These are phyloP conservation scores for Corylus avellana DNA, from an alignment of 306 rosid genomes.

Conservation along the genomic window DNA sequence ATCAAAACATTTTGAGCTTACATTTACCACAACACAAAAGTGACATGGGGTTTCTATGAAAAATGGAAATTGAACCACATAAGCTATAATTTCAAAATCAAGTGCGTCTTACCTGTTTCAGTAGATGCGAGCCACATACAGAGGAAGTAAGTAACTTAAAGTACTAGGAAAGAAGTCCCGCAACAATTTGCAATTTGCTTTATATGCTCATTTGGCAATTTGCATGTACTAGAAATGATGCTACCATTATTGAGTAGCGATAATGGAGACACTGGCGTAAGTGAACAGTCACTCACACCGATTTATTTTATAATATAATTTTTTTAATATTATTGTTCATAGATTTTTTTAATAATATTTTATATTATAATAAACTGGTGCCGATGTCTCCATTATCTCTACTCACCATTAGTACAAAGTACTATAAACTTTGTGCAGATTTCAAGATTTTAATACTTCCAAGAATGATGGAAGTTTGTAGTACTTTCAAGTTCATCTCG, in stretches of 20 bases:
- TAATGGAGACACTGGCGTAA: too few relatives aligned
- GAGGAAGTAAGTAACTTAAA: neutral
- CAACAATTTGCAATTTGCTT: neutral
- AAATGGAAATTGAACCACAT: neutral
- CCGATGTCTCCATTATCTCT: too few relatives aligned
- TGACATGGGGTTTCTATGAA: neutral
- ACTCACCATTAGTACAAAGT: neutral
- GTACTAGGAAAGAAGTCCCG: neutral
- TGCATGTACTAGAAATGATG: neutral
- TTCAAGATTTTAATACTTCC: neutral
- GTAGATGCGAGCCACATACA: conserved; percentile 36
- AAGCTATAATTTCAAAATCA: neutral
- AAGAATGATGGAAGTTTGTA: neutral
- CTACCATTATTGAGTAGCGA: neutral
- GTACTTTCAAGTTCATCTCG: neutral
- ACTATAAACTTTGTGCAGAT: neutral
- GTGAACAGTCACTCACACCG: too few relatives aligned
- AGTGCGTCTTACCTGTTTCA: conserved; percentile 39
- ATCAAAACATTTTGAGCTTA: neutral
- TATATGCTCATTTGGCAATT: neutral
- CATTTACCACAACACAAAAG: neutral
- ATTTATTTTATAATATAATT: too few relatives aligned
- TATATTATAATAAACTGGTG: too few relatives aligned
- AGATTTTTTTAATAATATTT: too few relatives aligned
- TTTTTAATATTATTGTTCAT: too few relatives aligned